phyloP scores from a whole-genome alignment of 2,329 filamentous ascomycete species.

The Epichloe sp. region DNA sequence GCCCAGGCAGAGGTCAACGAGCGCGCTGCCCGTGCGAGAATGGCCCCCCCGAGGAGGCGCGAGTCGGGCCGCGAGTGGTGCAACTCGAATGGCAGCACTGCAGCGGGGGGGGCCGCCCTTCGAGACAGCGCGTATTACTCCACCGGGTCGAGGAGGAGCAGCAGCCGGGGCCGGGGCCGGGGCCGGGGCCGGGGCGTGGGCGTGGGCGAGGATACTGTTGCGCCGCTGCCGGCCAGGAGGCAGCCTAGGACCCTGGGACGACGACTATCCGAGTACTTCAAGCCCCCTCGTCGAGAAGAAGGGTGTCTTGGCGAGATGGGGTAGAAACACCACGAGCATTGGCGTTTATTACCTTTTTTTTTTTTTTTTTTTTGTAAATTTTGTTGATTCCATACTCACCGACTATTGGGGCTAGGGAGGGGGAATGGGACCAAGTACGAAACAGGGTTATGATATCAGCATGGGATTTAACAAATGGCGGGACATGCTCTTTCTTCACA shows the following conservation, averaged over 20 bases:
- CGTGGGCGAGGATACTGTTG: background rate
- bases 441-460: no score
- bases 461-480: no score
- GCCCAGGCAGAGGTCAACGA: slow-evolving; percentile 9
- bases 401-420: no score
- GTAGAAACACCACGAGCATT: background rate
- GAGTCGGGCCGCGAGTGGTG: background rate
- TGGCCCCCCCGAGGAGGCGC: background rate
- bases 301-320: background rate
- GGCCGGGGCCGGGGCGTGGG: background rate
- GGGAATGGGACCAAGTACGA: no score
- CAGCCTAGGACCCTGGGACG: slow-evolving; percentile 6
- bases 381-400: no score
- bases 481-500: no score
- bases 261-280: slow-evolving; percentile 9
- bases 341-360: no score
- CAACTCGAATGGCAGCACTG: no score
- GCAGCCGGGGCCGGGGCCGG: background rate
- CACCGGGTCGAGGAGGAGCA: slow-evolving; percentile 5
- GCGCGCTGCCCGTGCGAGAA: slow-evolving; percentile 2
- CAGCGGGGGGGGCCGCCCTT: background rate
- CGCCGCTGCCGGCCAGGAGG: background rate
- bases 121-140: slow-evolving; percentile 8
- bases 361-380: no score
- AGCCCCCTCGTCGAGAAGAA: slow-evolving; percentile 4